These are phyloP conservation scores for Capsella rubella DNA, from an alignment of 441 rosid genomes.

Conservation along the genomic window DNA sequence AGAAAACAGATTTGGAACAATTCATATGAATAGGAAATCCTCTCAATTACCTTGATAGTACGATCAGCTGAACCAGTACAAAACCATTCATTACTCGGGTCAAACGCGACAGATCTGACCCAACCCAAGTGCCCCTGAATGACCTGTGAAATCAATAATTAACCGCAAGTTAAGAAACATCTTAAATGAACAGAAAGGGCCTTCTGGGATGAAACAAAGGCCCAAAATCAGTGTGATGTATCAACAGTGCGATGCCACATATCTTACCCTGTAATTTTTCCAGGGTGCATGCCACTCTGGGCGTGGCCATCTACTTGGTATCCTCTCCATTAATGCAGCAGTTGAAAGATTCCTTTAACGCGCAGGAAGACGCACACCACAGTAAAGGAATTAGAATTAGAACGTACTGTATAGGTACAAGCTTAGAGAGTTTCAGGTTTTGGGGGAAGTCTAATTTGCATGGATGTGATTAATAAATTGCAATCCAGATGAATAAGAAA, in stretches of 20 bases:
- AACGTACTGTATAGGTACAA: slow-evolving; percentile 12
- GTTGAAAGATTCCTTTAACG: slow-evolving; percentile 66
- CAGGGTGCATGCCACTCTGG: slow-evolving; percentile 98
- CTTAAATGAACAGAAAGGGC: slow-evolving; percentile 1
- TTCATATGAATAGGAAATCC: slow-evolving; percentile 6
- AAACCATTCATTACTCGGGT: slow-evolving; percentile 95
- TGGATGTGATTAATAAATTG: background rate
- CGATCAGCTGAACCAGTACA: slow-evolving; percentile 99
- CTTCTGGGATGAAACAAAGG: slow-evolving; percentile 8
- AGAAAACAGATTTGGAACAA: background rate
- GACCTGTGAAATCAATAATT: slow-evolving; percentile 46
- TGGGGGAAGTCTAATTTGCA: slow-evolving; percentile 13
- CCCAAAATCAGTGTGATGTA: slow-evolving; percentile 19
- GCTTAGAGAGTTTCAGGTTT: slow-evolving; percentile 1
- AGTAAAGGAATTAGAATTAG: slow-evolving; percentile 12
- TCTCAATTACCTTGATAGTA: slow-evolving; percentile 76
- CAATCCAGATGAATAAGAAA: slow-evolving; percentile 12
- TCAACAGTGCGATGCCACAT: background rate
- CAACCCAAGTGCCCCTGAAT: slow-evolving; percentile 98
- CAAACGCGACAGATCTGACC: slow-evolving; percentile 96
- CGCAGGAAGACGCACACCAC: slow-evolving; percentile 13
- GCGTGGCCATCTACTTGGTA: slow-evolving; percentile 98
- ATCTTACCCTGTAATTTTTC: slow-evolving; percentile 94
- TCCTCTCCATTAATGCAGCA: slow-evolving; percentile 91
- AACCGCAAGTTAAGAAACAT: slow-evolving; percentile 23